These are phyloP conservation scores for Capsella bursapastoris DNA, from an alignment of 345 rosid genomes.

Conservation along the genomic window DNA sequence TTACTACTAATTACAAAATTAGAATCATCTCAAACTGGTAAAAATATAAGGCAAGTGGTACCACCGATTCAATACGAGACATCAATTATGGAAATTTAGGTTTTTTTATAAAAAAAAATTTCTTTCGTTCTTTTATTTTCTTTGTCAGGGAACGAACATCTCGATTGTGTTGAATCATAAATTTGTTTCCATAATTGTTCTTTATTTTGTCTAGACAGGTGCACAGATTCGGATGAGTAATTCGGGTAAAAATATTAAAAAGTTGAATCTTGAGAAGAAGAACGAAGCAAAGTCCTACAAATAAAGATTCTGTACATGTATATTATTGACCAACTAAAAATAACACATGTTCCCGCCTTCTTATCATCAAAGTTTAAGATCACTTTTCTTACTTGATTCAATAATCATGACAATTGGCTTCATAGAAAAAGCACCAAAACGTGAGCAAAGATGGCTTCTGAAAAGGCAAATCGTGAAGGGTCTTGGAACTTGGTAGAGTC, in stretches of 20 bases:
- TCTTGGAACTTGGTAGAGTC: background rate
- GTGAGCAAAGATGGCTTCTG: background rate
- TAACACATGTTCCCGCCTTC: constrained; percentile 32
- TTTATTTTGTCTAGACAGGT: background rate
- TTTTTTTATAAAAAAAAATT: background rate
- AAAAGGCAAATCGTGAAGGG: background rate
- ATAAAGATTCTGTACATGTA: background rate
- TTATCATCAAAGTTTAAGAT: background rate
- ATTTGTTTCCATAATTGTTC: constrained; percentile 19
- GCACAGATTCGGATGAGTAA: background rate
- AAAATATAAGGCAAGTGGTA: background rate
- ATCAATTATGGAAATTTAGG: background rate
- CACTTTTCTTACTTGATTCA: background rate
- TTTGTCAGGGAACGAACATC: constrained; percentile 3
- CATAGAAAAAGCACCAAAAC: background rate
- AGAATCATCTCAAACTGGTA: background rate
- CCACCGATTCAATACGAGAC: background rate
- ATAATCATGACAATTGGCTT: no score
- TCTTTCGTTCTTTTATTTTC: background rate
- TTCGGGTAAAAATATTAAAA: background rate
- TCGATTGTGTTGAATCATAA: constrained; percentile 3
- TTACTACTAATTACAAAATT: constrained; percentile 25
- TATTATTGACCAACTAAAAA: background rate
- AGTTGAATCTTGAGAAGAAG: background rate
- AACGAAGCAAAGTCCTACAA: background rate